Evolutionary conservation across 495 filamentous ascomycete genomes (phyloP), one percentile per base, ranked within the genome.

Genomic region (Schizothecium vesticola): DNA sequence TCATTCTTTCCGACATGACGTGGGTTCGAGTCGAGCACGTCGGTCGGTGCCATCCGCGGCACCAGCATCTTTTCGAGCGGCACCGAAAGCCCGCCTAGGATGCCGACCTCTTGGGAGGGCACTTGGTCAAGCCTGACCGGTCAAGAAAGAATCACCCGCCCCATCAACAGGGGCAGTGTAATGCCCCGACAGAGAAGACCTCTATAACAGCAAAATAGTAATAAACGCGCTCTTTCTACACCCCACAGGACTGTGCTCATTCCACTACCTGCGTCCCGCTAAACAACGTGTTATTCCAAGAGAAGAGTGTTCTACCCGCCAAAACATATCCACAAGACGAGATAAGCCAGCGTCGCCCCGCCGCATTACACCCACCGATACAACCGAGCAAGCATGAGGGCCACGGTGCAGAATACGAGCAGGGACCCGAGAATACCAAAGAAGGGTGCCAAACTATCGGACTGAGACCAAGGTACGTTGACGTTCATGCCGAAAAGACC

Each of bases 401-500:
- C 68, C 24, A 86, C 55, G 7, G 87, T 56, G 56, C 89, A 83
- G 71, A 94, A 88, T 10, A 76, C 72, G 5, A 82, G 71, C 67
- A 97, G 87, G 55, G 84, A 80, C 8, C 89, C 91, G 9, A 96
- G 59, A 67, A 97, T 95, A 10, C 86, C 86, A 78, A 93, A 94
- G 80, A 93, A 99, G 80, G 94, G 91, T 16, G 74, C 80, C 19
- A 94, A 78, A 28, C 84, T 85, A 0, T 77, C 77, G 0, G 69
- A 67, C 12, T 88, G 73, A 68, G 77, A 76, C 29, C 88, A 97
- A 2, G 95, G 95, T 2, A 98, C 90, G 25, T 75, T 67, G 9
- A 99, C 93, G 79, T 99, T 99, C 95, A 99, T 99, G 16, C 95
- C 95, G 77, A 97, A 99, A 64, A 99, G 82, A 82, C 95, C 95